A percentile compares a stretch with the other conserved stretches of the same genome.
Conservation (phyloP, 768 basidiomycete species). For the Floccularia luteovirens region DNA sequence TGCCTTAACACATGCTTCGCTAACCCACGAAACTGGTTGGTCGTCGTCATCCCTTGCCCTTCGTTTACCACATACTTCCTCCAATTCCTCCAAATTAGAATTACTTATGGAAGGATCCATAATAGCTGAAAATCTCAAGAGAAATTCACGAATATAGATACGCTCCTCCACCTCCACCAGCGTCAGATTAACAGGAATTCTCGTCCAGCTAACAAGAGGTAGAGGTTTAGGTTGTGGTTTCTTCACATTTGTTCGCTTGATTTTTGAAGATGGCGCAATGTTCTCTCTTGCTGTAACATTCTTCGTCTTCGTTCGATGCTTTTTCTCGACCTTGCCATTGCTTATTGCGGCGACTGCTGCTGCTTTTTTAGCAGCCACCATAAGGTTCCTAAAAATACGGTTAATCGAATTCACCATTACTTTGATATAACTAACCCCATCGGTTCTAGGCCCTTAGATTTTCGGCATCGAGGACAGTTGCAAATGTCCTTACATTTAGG, state of each 20-base stretch:
- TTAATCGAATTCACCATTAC: background rate
- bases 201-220: conserved; percentile 48
- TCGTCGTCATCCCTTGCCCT: conserved; percentile 27
- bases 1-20: conserved; percentile 56
- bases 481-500: conserved; percentile 61
- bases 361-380: background rate
- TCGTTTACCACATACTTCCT: conserved; percentile 36
- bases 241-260: conserved; percentile 5
- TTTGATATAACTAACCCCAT: conserved; percentile 38
- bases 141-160: conserved; percentile 70
- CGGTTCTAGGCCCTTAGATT: conserved; percentile 50
- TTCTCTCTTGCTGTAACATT: background rate
- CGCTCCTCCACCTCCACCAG: conserved; percentile 47
- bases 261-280: background rate
- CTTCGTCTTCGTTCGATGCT: conserved; percentile 7
- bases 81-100: conserved; percentile 54
- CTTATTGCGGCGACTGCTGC: conserved; percentile 4
- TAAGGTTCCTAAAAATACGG: background rate
- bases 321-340: conserved; percentile 8
- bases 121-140: conserved; percentile 50
- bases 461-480: conserved; percentile 62
- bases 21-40: conserved; percentile 48
- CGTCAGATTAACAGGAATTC: conserved; percentile 32
- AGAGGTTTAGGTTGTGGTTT: conserved; percentile 26
- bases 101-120: conserved; percentile 36